Base-by-base conservation (phyloP, 805 yeast genomes). In the Candida corydali region DNA sequence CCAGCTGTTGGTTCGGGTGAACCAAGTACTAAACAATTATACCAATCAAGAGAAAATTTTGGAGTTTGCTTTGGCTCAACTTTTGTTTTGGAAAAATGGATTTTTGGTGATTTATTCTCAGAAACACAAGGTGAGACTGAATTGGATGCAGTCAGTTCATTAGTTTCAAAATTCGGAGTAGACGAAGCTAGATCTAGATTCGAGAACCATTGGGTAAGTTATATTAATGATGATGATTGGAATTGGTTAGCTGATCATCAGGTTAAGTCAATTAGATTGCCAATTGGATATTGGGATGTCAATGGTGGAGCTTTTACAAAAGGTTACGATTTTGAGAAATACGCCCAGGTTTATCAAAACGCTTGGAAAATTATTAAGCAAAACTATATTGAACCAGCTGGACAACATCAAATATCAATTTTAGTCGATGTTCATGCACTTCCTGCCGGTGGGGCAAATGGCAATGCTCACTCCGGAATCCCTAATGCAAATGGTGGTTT, bases 391-490 rank as follows among this genome's bases (percentile, higher is more conserved):
- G 66, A 69, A 30, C 73, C 66, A 35, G 97, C 97, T 1, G 70
- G 54, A 0, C 42, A 66, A 14, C 59, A 78, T 47, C 68, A 73
- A 20, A 91, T 91, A 40, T 83, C 87, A 9, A 79, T 91, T 1
- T 50, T 91, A 37, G 73, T 91, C 11, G 98, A 91, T 58, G 50
- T 91, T 29, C 98, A 93, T 59, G 97, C 84, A 0, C 59, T 91
- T 8, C 97, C 97, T 4, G 87, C 86, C 10, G 97, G 97, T 25
- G 97, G 97, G 23, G 97, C 97, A 17, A 91, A 93, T 52, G 73
- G 78, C 1, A 83, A 80, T 22, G 86, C 81, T 33, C 97, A 89
- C 56, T 79, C 91, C 47, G 98, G 98, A 8, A 80, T 78, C 35
- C 46, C 50, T 23, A 35, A 42, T 9, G 64, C 79, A 31, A 52